Percentiles rank a stretch among this genome's conserved stretches.
phyloP scores from a whole-genome alignment of 768 basidiomycete genomes.

The Naematelia aurantialba region DNA sequence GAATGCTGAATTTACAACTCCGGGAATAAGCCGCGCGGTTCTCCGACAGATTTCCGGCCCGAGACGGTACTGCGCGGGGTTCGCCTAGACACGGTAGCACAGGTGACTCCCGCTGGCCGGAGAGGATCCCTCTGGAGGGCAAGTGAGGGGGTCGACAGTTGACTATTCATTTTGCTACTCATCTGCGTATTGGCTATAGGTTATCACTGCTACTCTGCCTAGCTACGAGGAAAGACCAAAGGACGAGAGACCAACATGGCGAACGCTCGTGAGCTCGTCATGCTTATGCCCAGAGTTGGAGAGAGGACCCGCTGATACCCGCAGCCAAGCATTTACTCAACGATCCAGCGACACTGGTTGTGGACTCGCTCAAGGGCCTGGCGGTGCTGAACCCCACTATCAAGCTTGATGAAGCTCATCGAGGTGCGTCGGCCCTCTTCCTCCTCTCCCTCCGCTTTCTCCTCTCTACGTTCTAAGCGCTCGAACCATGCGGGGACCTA shows the following conservation, averaged over 20 bases:
- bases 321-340: conserved; percentile 76
- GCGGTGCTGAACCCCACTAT: conserved; percentile 63
- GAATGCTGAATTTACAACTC: not conserved
- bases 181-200: too few relatives aligned
- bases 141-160: too few relatives aligned
- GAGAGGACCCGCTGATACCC: not conserved
- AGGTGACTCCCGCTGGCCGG: not conserved
- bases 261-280: not conserved
- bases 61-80: not conserved
- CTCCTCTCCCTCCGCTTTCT: not conserved
- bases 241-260: not conserved
- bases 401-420: conserved; percentile 65
- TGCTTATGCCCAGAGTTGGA: not conserved
- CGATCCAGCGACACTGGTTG: conserved; percentile 63
- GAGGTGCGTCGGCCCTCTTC: conserved; percentile 55
- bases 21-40: not conserved
- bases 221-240: not conserved
- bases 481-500: too few relatives aligned
- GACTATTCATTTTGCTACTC: too few relatives aligned
- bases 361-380: conserved; percentile 62
- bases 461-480: not conserved
- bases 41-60: not conserved
- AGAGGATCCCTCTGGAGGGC: not conserved
- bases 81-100: not conserved
- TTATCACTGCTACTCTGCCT: too few relatives aligned